These are phyloP conservation scores for Acmispon strigosus DNA, from an alignment of 306 rosid species.

Conservation along the genomic window DNA sequence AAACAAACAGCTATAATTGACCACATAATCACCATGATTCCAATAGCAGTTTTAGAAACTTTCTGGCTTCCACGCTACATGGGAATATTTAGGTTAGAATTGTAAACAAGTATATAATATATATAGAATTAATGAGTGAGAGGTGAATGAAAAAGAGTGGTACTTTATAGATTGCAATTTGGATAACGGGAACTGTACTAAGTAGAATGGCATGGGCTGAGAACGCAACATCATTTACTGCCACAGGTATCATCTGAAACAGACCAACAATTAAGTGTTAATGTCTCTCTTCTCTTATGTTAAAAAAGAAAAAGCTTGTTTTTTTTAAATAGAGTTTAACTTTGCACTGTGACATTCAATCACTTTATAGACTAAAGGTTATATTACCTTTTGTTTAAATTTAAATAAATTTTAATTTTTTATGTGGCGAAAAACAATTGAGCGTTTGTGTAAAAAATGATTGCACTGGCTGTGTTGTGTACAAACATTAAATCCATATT, in stretches of 20 bases:
- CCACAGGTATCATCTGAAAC: slow-evolving; percentile 82
- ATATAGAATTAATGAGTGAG: background rate
- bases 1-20: slow-evolving; percentile 48
- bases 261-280: background rate
- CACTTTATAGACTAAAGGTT: too few species aligned
- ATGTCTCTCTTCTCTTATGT: too few species aligned
- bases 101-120: background rate
- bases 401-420: too few species aligned
- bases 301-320: too few species aligned
- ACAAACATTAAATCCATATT: too few species aligned
- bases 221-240: slow-evolving; percentile 83
- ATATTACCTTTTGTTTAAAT: too few species aligned
- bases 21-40: slow-evolving; percentile 30
- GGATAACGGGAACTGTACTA: slow-evolving; percentile 46
- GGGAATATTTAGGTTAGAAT: background rate
- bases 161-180: slow-evolving; percentile 63
- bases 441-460: too few species aligned
- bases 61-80: slow-evolving; percentile 66
- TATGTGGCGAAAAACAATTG: too few species aligned
- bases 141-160: background rate
- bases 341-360: too few species aligned
- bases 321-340: too few species aligned
- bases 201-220: slow-evolving; percentile 64
- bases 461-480: too few species aligned
- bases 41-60: slow-evolving; percentile 42